phyloP scores from a whole-genome alignment of 139 green algal genomes.

The Pleodorina starrii region DNA sequence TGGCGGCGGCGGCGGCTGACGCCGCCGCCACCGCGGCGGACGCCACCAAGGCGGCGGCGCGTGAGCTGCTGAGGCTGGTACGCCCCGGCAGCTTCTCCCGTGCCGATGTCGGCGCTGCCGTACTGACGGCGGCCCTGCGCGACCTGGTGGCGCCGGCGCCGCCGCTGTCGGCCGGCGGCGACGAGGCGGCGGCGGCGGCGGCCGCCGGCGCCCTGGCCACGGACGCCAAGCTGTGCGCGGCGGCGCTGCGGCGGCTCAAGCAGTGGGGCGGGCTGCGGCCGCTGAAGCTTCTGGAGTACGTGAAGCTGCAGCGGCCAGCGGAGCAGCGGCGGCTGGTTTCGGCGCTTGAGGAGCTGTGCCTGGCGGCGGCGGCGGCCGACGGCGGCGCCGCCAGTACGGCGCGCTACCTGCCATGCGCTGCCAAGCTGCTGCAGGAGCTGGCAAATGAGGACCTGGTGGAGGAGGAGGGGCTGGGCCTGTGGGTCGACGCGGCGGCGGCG shows the following conservation, averaged over 20 bases:
- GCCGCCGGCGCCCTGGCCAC: neutral
- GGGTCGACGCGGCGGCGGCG: neutral
- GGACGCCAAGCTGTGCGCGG: neutral
- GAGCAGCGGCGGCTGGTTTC: conserved; percentile 31
- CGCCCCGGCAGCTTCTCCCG: neutral
- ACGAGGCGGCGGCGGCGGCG: neutral
- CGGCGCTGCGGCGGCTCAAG: conserved; percentile 17
- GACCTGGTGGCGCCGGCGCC: neutral
- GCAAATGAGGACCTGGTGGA: conserved; percentile 28
- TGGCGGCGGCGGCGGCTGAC: neutral
- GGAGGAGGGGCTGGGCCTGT: neutral
- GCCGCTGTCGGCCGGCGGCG: conserved; percentile 19
- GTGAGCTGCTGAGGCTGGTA: neutral
- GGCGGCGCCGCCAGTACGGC: neutral
- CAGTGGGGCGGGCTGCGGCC: conserved; percentile 42
- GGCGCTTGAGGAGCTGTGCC: conserved; percentile 29
- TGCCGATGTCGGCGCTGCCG: neutral
- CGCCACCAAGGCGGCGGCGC: neutral
- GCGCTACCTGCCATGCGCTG: neutral
- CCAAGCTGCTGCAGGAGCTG: conserved; percentile 21
- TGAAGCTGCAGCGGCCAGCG: conserved; percentile 1
- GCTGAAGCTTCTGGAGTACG: conserved; percentile 34
- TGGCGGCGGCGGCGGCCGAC: no score
- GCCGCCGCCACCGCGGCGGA: neutral
- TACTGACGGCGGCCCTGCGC: conserved; percentile 16